Conservation (phyloP, 2,329 filamentous ascomycete genomes). For the Blastomyces gilchristii region DNA sequence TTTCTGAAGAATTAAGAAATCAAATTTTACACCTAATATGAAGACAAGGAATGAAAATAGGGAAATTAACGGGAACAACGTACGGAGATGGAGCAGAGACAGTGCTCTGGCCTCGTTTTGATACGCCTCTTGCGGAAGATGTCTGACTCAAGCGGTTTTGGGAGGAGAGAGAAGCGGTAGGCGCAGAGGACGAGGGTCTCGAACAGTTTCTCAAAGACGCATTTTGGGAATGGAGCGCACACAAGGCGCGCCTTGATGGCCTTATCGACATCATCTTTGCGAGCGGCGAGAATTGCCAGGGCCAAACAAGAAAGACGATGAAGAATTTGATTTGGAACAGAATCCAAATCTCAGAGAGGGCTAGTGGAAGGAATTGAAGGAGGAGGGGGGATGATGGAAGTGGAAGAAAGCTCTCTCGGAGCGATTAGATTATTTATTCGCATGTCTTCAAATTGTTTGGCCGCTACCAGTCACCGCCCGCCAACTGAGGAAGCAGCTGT, state of each 20-base stretch:
- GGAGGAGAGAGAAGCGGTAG: conserved; percentile 36
- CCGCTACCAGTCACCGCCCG: not conserved
- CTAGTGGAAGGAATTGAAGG: not conserved
- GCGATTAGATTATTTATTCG: not conserved
- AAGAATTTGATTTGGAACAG: not conserved
- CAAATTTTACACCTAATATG: not conserved
- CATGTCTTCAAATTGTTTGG: not conserved
- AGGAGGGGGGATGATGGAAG: too few relatives aligned
- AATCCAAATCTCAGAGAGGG: not conserved
- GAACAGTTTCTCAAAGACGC: conserved; percentile 28
- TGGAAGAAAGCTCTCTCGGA: not conserved
- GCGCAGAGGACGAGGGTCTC: conserved; percentile 34
- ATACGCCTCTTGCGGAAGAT: conserved; percentile 20
- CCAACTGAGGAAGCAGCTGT: not conserved
- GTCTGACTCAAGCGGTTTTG: conserved; percentile 34
- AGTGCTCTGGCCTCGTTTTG: conserved; percentile 38
- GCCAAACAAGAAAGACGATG: conserved; percentile 18
- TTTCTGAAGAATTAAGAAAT: not conserved
- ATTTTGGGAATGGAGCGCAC: conserved; percentile 31
- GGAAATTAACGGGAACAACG: conserved; percentile 25
- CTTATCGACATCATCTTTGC: conserved; percentile 41
- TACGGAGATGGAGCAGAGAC: conserved; percentile 44
- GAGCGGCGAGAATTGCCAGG: conserved; percentile 26
- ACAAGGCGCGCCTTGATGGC: conserved; percentile 39
- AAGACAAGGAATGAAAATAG: not conserved